Conservation (phyloP, 2,329 filamentous ascomycete species). For the Fusarium nisikadoi region DNA sequence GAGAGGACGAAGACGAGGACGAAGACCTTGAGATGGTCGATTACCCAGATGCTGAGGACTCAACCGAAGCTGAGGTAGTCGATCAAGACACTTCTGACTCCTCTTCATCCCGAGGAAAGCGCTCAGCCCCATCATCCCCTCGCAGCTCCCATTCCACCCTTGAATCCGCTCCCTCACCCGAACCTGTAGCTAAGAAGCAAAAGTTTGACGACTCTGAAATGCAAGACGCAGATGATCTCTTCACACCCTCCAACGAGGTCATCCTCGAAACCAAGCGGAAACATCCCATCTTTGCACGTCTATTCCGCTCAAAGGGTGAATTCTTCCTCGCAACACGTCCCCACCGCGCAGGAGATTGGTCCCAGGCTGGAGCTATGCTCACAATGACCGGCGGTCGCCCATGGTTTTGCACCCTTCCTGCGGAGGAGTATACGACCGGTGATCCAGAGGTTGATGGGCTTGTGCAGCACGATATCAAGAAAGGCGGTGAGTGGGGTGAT, state of each 20-base stretch:
- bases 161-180: conserved; percentile 39
- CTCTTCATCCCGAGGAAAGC: conserved; percentile 29
- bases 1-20: conserved; percentile 44
- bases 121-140: conserved; percentile 35
- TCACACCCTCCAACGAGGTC: conserved; percentile 52
- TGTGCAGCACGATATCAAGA: conserved; percentile 60
- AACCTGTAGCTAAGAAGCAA: conserved; percentile 24
- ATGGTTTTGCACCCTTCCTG: conserved; percentile 70
- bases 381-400: conserved; percentile 65
- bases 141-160: conserved; percentile 39
- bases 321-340: conserved; percentile 70
- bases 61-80: not conserved
- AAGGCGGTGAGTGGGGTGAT: conserved; percentile 73
- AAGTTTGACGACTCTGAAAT: conserved; percentile 27
- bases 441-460: conserved; percentile 60
- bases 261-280: conserved; percentile 67
- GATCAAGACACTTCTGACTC: conserved; percentile 17
- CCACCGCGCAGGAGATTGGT: conserved; percentile 67
- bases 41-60: conserved; percentile 19
- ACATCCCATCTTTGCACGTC: conserved; percentile 61
- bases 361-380: conserved; percentile 72
- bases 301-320: conserved; percentile 72
- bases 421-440: conserved; percentile 61
- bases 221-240: conserved; percentile 42
- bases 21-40: conserved; percentile 41